A percentile compares a stretch with the other conserved stretches of the same genome.
phyloP scores from a whole-genome alignment of 768 basidiomycete genomes.

The Dentipellis sp. region DNA sequence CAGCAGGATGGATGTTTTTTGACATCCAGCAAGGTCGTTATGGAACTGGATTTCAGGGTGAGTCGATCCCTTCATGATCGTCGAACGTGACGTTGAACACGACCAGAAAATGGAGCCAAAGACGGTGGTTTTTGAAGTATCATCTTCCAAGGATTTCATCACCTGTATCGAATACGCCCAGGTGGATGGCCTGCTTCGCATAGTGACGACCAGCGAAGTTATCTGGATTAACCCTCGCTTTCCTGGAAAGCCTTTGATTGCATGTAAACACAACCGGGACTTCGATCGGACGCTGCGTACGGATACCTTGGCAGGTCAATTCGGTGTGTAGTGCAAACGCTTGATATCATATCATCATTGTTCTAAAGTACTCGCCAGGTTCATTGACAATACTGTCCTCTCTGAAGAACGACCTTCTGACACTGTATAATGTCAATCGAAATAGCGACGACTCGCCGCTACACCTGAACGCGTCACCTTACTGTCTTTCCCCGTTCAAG shows the following conservation, averaged over 20 bases:
- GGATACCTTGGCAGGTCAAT: constrained; percentile 26
- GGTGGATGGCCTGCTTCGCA: constrained; percentile 35
- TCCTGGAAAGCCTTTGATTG: constrained; percentile 47
- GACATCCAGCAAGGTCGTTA: constrained; percentile 34
- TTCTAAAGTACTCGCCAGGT: constrained; percentile 22
- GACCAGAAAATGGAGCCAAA: constrained; percentile 1
- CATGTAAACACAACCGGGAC: constrained; percentile 49
- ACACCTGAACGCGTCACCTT: constrained; percentile 34
- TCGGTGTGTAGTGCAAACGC: constrained; percentile 18
- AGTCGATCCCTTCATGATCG: constrained; percentile 7
- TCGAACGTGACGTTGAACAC: not conserved
- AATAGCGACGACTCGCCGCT: constrained; percentile 33
- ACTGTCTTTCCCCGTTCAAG: constrained; percentile 25
- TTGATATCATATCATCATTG: not conserved
- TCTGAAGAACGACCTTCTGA: constrained; percentile 45
- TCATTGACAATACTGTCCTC: constrained; percentile 51
- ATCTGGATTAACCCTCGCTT: constrained; percentile 65
- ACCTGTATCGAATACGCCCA: constrained; percentile 43
- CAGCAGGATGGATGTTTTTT: constrained; percentile 33
- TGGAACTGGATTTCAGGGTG: constrained; percentile 51
- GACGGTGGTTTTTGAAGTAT: constrained; percentile 25
- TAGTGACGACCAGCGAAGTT: constrained; percentile 53
- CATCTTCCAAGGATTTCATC: constrained; percentile 29
- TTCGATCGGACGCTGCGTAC: constrained; percentile 49
- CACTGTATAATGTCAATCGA: constrained; percentile 54